These are phyloP conservation scores for Kewa caespitosa DNA, from an alignment of 179 eudicot genomes.

Conservation along the genomic window DNA sequence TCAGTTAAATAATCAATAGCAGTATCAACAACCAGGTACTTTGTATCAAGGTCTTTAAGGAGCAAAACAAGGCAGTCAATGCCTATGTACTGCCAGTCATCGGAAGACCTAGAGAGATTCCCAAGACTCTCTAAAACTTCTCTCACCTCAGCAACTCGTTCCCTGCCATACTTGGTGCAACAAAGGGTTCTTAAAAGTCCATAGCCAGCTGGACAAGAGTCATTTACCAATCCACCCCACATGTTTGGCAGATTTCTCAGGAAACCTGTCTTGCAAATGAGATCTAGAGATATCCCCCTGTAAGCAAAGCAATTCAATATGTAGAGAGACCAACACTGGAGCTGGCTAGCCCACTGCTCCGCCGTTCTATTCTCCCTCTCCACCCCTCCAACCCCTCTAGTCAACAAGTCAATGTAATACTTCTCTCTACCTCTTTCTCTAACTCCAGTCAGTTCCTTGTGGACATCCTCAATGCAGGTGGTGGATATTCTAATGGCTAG, in stretches of 20 bases:
- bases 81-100: slow-evolving; percentile 64
- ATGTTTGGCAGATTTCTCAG: slow-evolving; percentile 38
- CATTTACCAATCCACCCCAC: slow-evolving; percentile 61
- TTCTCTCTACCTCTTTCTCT: slow-evolving; percentile 28
- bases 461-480: slow-evolving; percentile 40
- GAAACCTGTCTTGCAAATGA: slow-evolving; percentile 40
- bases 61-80: slow-evolving; percentile 54
- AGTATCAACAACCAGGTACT: slow-evolving; percentile 34
- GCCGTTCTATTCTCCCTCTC: slow-evolving; percentile 51
- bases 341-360: slow-evolving; percentile 68
- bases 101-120: slow-evolving; percentile 51
- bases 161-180: slow-evolving; percentile 44
- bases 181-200: slow-evolving; percentile 49
- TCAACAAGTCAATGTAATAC: slow-evolving; percentile 49
- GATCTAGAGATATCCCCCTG: slow-evolving; percentile 36
- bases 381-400: slow-evolving; percentile 52
- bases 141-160: slow-evolving; percentile 25
- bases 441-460: slow-evolving; percentile 35
- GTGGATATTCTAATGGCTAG: slow-evolving; percentile 45
- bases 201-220: slow-evolving; percentile 43
- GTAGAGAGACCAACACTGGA: slow-evolving; percentile 53
- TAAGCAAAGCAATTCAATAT: slow-evolving; percentile 51
- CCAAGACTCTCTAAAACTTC: slow-evolving; percentile 43
- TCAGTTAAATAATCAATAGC: slow-evolving; percentile 32
- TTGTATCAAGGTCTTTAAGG: slow-evolving; percentile 40